Conservation (phyloP, 2,329 filamentous ascomycete species). For the Piedraia hortae region DNA sequence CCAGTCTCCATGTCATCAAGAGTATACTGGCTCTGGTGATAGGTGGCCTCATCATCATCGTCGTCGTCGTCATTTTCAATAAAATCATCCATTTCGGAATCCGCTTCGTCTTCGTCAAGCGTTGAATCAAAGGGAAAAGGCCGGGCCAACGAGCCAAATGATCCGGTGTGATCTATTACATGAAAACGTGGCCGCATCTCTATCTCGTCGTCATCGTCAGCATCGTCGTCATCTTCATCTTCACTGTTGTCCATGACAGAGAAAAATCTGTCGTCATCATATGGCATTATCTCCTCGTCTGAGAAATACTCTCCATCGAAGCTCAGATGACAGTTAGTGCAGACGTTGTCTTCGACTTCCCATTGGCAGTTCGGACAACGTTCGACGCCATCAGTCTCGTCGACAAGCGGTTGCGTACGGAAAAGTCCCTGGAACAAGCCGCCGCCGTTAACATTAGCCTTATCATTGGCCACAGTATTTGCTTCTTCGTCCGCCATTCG, state of each 20-base stretch:
- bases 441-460: constrained; percentile 24
- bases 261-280: constrained; percentile 11
- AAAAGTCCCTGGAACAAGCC: constrained; percentile 36
- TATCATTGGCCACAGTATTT: constrained; percentile 31
- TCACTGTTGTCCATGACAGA: constrained; percentile 5
- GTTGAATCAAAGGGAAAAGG: constrained; percentile 1
- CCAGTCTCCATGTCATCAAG: too few species aligned
- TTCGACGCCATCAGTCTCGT: constrained; percentile 30
- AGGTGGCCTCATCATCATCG: constrained; percentile 1
- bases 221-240: constrained; percentile 2
- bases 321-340: constrained; percentile 24
- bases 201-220: constrained; percentile 5
- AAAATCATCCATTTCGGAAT: constrained; percentile 4
- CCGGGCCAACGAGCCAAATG: constrained; percentile 1
- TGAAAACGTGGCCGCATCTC: constrained; percentile 2
- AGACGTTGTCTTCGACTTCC: constrained; percentile 35
- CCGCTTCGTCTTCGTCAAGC: constrained; percentile 4
- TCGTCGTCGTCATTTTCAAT: constrained; percentile 3
- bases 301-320: constrained; percentile 19
- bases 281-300: constrained; percentile 17
- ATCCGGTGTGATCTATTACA: not conserved
- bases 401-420: constrained; percentile 20
- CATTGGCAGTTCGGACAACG: constrained; percentile 34
- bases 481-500: constrained; percentile 31
- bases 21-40: too few species aligned